Conservation (phyloP, 2,329 filamentous ascomycete species). For the Claviceps africana region DNA sequence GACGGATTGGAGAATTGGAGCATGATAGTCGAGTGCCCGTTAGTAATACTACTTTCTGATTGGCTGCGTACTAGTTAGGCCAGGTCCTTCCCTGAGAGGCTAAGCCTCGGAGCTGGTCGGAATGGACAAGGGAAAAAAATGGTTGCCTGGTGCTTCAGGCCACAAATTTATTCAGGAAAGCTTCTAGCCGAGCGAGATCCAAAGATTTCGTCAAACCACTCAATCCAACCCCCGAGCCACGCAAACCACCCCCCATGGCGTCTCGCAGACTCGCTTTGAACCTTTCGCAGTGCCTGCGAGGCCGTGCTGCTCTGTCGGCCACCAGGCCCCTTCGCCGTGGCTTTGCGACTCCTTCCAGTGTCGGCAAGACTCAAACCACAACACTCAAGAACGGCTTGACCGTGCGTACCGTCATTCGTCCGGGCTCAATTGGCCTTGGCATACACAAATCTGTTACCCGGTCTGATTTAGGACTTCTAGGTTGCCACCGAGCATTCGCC, state of each 20-base stretch:
- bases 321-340: constrained; percentile 67
- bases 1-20: not conserved
- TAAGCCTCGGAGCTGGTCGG: constrained; percentile 28
- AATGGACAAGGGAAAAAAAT: constrained; percentile 22
- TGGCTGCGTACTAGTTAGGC: constrained; percentile 12
- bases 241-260: constrained; percentile 58
- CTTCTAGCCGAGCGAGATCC: constrained; percentile 30
- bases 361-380: constrained; percentile 84
- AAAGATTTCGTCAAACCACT: constrained; percentile 43
- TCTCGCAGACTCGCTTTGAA: constrained; percentile 94
- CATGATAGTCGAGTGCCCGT: constrained; percentile 2
- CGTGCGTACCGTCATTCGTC: constrained; percentile 36
- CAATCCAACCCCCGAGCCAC: constrained; percentile 32
- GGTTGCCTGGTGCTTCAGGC: constrained; percentile 24
- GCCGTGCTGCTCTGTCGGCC: constrained; percentile 68
- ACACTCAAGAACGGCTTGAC: constrained; percentile 97
- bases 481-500: constrained; percentile 97
- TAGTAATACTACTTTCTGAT: constrained; percentile 22
- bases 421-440: constrained; percentile 25
- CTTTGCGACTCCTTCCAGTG: constrained; percentile 72
- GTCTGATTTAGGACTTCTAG: constrained; percentile 33
- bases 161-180: constrained; percentile 30
- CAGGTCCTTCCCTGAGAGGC: constrained; percentile 6
- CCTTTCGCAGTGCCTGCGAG: constrained; percentile 80
- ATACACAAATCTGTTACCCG: constrained; percentile 8